phyloP scores from a whole-genome alignment of 345 rosid species.

The Syzygium aromaticum region DNA sequence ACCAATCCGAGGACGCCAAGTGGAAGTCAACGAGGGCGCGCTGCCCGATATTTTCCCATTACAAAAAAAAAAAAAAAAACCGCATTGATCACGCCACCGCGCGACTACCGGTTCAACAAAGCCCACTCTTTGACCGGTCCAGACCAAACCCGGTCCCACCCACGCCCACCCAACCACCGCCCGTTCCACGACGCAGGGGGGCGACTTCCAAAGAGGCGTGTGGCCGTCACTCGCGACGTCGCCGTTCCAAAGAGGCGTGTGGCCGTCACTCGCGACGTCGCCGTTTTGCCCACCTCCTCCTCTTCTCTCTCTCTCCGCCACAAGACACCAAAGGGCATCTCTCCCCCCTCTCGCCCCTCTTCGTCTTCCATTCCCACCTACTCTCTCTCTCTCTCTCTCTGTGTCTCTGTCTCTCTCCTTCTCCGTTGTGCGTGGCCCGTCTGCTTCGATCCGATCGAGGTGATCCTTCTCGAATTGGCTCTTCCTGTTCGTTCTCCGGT shows the following conservation, averaged over 20 bases:
- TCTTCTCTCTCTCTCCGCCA: neutral
- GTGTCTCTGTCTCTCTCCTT: neutral
- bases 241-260: neutral
- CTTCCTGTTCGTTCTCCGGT: neutral
- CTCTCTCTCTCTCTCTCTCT: neutral
- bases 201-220: too few relatives aligned
- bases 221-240: too few relatives aligned
- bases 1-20: too few relatives aligned
- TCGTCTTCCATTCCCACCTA: neutral
- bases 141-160: too few relatives aligned
- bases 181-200: too few relatives aligned
- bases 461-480: neutral
- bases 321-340: neutral
- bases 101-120: too few relatives aligned
- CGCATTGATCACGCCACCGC: too few relatives aligned
- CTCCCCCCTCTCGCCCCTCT: neutral
- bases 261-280: constrained; percentile 6
- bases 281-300: neutral
- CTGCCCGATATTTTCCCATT: too few relatives aligned
- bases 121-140: too few relatives aligned
- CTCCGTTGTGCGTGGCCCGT: neutral
- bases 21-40: too few relatives aligned
- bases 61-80: too few relatives aligned
- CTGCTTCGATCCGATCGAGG: neutral
- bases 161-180: too few relatives aligned